Conservation (phyloP, 164 flowering plant genomes). For the Cinnamomum micranthum region DNA sequence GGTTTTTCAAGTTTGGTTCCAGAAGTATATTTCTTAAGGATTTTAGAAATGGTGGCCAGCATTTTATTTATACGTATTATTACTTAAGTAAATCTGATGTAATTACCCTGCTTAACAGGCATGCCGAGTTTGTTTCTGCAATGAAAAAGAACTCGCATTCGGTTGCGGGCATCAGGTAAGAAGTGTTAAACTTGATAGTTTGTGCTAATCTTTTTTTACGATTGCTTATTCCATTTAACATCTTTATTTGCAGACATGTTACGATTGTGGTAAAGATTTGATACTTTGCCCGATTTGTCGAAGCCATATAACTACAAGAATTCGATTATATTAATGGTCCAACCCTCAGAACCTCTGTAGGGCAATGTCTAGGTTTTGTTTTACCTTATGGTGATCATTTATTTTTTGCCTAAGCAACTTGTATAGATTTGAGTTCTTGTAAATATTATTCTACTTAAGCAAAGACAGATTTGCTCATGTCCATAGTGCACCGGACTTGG, state of each 20-base stretch:
- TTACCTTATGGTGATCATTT: no score
- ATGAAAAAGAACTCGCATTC: constrained; percentile 75
- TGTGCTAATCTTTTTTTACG: background rate
- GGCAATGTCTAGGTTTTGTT: background rate
- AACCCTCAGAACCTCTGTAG: background rate
- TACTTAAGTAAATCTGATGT: background rate
- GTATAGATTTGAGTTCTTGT: background rate
- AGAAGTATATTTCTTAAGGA: no score
- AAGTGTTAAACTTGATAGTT: background rate
- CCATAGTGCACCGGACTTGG: no score
- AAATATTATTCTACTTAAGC: background rate
- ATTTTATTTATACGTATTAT: no score
- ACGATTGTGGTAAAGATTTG: constrained; percentile 18
- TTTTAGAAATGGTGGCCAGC: no score
- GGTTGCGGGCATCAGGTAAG: constrained; percentile 94
- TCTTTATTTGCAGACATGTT: constrained; percentile 14
- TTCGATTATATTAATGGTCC: constrained; percentile 9
- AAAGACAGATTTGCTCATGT: background rate
- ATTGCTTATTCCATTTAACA: background rate
- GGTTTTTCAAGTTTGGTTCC: no score
- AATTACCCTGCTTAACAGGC: constrained; percentile 31
- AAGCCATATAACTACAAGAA: constrained; percentile 10
- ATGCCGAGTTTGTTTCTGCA: constrained; percentile 70
- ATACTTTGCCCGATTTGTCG: constrained; percentile 17
- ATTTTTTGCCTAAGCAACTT: no score